Percentiles rank a stretch among this genome's conserved stretches.
Evolutionary conservation across 768 basidiomycete species (phyloP).

Genomic region (Rhodosporidiobolus odoratus): DNA sequence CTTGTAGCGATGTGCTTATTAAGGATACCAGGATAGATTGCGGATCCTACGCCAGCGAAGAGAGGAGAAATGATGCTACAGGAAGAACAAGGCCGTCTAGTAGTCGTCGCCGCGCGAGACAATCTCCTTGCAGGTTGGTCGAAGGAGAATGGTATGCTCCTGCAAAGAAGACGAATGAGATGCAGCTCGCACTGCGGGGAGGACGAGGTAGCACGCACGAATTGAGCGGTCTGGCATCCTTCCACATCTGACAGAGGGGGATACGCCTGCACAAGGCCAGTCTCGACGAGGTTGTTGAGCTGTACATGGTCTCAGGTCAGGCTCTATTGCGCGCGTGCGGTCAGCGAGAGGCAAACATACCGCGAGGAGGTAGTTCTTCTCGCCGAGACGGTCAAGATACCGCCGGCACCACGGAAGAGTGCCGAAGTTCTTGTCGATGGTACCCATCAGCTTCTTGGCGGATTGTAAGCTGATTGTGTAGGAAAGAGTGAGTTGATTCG

Average conservation of each 20-base stretch:
- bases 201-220: constrained; percentile 39
- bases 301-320: constrained; percentile 45
- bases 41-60: background rate
- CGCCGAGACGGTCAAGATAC: constrained; percentile 86
- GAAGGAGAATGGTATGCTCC: constrained; percentile 52
- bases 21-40: background rate
- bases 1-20: no score
- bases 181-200: background rate
- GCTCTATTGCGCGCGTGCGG: no score
- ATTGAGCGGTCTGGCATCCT: constrained; percentile 88
- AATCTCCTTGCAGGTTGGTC: constrained; percentile 53
- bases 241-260: constrained; percentile 69
- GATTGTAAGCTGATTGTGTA: constrained; percentile 59
- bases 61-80: background rate
- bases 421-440: constrained; percentile 87
- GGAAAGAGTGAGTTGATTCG: constrained; percentile 19
- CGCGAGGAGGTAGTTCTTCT: constrained; percentile 86
- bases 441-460: constrained; percentile 76
- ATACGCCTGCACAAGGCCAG: constrained; percentile 84
- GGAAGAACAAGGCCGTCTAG: constrained; percentile 27
- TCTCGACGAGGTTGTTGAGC: constrained; percentile 82
- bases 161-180: constrained; percentile 8
- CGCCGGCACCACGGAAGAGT: constrained; percentile 92
- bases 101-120: constrained; percentile 52
- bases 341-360: constrained; percentile 49